Conservation (phyloP, 2,329 filamentous ascomycete species). For the Talaromyces sp. region DNA sequence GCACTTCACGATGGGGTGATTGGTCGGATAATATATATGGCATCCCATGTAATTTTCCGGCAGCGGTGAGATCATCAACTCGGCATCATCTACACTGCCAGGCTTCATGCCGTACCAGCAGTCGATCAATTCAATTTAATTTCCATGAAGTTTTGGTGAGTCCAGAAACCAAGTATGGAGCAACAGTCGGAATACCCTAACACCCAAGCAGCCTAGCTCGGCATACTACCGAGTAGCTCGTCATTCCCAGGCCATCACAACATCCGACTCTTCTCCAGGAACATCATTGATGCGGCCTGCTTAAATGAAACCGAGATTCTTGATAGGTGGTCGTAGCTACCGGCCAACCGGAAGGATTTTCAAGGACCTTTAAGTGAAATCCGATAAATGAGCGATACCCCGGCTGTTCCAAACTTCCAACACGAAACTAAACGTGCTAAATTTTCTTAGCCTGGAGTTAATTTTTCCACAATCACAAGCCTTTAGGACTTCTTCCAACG, state of each 20-base stretch:
- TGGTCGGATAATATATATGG: neutral
- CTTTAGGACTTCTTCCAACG: neutral
- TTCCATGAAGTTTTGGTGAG: neutral
- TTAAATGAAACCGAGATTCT: neutral
- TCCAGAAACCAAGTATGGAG: neutral
- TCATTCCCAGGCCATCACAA: neutral
- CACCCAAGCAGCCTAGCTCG: neutral
- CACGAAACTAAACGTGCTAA: slow-evolving; percentile 7
- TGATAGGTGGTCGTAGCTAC: neutral
- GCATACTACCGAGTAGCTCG: neutral
- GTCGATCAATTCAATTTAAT: neutral
- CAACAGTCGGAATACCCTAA: neutral
- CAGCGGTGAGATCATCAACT: neutral
- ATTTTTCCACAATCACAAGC: slow-evolving; percentile 1
- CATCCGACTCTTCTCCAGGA: neutral
- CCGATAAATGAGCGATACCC: slow-evolving; percentile 14
- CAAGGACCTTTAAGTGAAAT: neutral
- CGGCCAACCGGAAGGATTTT: neutral
- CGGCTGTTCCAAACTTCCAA: slow-evolving; percentile 16
- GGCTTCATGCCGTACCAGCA: neutral
- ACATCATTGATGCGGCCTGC: neutral
- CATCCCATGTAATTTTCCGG: neutral
- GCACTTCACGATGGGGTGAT: neutral
- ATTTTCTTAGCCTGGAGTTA: slow-evolving; percentile 11
- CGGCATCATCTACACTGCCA: neutral